Conservation (phyloP, 2,329 filamentous ascomycete species). For the Cytospora schulzeri region DNA sequence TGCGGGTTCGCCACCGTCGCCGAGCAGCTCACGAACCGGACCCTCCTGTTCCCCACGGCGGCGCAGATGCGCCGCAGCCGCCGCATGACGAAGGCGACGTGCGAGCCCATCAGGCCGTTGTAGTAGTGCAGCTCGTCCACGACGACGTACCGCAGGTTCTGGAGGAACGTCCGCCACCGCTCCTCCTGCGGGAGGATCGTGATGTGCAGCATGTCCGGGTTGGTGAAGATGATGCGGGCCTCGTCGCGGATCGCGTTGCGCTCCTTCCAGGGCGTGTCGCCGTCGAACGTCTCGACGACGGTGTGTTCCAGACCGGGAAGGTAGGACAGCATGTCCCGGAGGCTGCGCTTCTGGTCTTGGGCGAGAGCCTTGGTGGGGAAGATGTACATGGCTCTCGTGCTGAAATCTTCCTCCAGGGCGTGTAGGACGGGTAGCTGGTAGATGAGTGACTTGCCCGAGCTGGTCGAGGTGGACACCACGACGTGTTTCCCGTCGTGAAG, state of each 20-base stretch:
- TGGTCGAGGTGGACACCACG: slow-evolving; percentile 92
- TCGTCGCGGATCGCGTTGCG: slow-evolving; percentile 82
- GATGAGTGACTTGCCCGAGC: slow-evolving; percentile 96
- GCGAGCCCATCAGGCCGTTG: slow-evolving; percentile 90
- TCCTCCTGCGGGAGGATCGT: slow-evolving; percentile 92
- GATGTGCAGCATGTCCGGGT: slow-evolving; percentile 96
- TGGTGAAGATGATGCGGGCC: slow-evolving; percentile 92
- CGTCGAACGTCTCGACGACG: slow-evolving; percentile 92
- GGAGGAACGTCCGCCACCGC: slow-evolving; percentile 83
- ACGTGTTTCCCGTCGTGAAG: slow-evolving; percentile 81
- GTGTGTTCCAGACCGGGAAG: slow-evolving; percentile 76
- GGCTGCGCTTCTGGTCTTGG: slow-evolving; percentile 87
- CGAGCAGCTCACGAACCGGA: slow-evolving; percentile 94
- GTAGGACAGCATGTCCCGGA: slow-evolving; percentile 81
- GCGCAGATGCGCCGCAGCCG: slow-evolving; percentile 85
- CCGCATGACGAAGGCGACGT: slow-evolving; percentile 94
- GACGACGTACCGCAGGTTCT: slow-evolving; percentile 88
- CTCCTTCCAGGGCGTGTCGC: slow-evolving; percentile 83
- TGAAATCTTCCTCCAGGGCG: slow-evolving; percentile 74
- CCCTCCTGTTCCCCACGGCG: slow-evolving; percentile 79
- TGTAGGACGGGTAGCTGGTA: slow-evolving; percentile 93
- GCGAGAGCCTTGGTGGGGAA: slow-evolving; percentile 97
- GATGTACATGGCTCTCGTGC: slow-evolving; percentile 91
- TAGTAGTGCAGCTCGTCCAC: slow-evolving; percentile 94
- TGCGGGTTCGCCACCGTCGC: slow-evolving; percentile 93